Conservation (phyloP, 768 basidiomycete species). For the Rhizopogon salebrosus region DNA sequence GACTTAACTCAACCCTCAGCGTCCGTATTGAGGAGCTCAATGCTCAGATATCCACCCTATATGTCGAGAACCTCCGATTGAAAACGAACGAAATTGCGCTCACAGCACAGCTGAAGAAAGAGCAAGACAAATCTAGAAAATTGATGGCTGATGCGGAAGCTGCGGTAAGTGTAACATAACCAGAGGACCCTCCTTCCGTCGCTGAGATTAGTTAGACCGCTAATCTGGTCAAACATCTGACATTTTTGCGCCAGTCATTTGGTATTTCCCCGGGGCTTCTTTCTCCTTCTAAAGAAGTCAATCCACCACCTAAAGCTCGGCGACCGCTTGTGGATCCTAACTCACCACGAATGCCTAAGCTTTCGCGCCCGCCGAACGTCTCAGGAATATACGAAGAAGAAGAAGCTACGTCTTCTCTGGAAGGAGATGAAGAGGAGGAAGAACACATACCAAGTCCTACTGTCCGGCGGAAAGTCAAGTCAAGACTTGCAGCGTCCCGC, state of each 20-base stretch:
- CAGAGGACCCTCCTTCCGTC: background rate
- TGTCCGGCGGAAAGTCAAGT: constrained; percentile 39
- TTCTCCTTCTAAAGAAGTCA: constrained; percentile 33
- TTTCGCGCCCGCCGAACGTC: constrained; percentile 61
- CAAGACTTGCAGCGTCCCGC: constrained; percentile 44
- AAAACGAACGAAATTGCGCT: constrained; percentile 79
- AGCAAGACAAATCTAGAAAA: constrained; percentile 70
- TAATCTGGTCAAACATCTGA: constrained; percentile 60
- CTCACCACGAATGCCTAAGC: constrained; percentile 47
- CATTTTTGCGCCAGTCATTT: constrained; percentile 58
- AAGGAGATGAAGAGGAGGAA: constrained; percentile 37
- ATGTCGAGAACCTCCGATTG: constrained; percentile 78
- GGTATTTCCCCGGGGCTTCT: constrained; percentile 33
- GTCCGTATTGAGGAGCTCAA: constrained; percentile 82
- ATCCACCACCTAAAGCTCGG: constrained; percentile 46
- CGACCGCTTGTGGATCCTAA: constrained; percentile 40
- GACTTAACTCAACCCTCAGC: constrained; percentile 82
- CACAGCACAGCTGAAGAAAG: constrained; percentile 70
- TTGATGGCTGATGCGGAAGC: constrained; percentile 69
- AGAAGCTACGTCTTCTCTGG: constrained; percentile 40
- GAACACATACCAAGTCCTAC: constrained; percentile 34
- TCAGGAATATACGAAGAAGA: constrained; percentile 69
- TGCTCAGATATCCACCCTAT: constrained; percentile 74
- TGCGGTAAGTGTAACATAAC: constrained; percentile 46
- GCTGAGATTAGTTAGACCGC: constrained; percentile 36